A percentile compares a stretch with the other conserved stretches of the same genome.
These are phyloP conservation scores for Pterulicium gracile DNA, from an alignment of 1,284 basidiomycete species.

Conservation along the genomic window DNA sequence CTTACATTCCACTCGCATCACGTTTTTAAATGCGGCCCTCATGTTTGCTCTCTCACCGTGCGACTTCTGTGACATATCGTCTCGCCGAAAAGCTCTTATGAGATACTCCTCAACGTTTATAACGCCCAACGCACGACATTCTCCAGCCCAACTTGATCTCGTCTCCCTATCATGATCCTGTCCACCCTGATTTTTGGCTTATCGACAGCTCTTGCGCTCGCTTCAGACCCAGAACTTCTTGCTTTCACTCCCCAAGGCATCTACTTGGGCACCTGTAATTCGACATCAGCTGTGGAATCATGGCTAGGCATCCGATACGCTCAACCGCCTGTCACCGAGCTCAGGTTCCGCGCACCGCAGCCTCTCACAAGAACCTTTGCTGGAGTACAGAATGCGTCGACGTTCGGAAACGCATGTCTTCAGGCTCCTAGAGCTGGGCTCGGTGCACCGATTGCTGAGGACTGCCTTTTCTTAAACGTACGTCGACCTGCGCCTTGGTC, in stretches of 20 bases:
- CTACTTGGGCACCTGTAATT: background rate
- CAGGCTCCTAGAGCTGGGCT: slow-evolving; percentile 29
- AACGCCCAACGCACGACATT: too few relatives aligned
- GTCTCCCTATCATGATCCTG: too few relatives aligned
- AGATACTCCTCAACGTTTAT: too few relatives aligned
- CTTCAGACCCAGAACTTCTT: background rate
- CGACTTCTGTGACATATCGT: too few relatives aligned
- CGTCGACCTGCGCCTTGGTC: slow-evolving; percentile 7
- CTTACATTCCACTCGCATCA: too few relatives aligned
- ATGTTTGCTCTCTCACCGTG: too few relatives aligned
- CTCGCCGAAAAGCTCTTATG: too few relatives aligned
- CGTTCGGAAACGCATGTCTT: slow-evolving; percentile 48
- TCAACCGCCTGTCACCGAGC: slow-evolving; percentile 38
- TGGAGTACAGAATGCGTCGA: slow-evolving; percentile 29
- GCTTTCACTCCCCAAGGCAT: background rate
- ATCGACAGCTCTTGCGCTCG: background rate
- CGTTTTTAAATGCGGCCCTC: too few relatives aligned
- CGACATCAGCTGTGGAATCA: background rate
- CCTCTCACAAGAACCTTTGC: slow-evolving; percentile 26
- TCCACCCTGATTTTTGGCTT: background rate
- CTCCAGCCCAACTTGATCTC: too few relatives aligned
- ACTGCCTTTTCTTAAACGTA: slow-evolving; percentile 47
- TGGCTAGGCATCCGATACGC: slow-evolving; percentile 65
- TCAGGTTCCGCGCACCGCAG: slow-evolving; percentile 51
- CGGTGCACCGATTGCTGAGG: slow-evolving; percentile 39